Percentiles rank a stretch among this genome's conserved stretches.
Conservation (phyloP, 2,329 filamentous ascomycete species). For the Lachnellula arida region DNA sequence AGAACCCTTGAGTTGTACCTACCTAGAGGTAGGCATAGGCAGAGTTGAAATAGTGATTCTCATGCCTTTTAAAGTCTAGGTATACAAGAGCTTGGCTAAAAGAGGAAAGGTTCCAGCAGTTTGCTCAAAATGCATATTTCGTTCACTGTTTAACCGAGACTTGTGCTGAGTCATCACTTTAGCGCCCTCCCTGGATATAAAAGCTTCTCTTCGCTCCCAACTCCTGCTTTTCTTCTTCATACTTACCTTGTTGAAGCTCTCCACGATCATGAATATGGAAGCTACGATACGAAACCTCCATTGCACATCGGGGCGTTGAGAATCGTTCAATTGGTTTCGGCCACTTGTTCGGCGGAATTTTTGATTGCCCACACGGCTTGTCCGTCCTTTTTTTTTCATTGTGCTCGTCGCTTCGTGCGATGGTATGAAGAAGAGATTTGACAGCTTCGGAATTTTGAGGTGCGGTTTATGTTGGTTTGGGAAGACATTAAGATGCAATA, state of each 20-base stretch:
- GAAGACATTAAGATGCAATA: no score
- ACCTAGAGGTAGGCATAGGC: no score
- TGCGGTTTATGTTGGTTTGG: no score
- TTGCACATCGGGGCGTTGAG: background rate
- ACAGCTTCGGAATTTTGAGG: background rate
- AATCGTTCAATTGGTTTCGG: conserved; percentile 34
- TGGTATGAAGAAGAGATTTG: conserved; percentile 20
- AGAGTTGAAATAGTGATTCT: no score
- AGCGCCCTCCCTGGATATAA: background rate
- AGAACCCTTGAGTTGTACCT: no score
- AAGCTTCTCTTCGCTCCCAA: background rate
- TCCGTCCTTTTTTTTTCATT: conserved; percentile 22
- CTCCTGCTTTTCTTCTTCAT: conserved; percentile 9
- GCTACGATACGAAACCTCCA: background rate
- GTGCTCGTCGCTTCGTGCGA: conserved; percentile 8
- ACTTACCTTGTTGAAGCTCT: conserved; percentile 11
- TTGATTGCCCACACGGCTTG: conserved; percentile 37
- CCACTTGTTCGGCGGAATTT: conserved; percentile 46
- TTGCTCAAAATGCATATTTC: no score
- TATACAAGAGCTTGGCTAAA: no score
- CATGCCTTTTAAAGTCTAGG: no score
- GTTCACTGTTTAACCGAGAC: no score
- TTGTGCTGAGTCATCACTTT: conserved; percentile 29
- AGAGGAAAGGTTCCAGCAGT: no score
- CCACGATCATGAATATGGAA: background rate